Conservation (phyloP, 805 yeast genomes). For the Vanderwaltozyma tropicalis region DNA sequence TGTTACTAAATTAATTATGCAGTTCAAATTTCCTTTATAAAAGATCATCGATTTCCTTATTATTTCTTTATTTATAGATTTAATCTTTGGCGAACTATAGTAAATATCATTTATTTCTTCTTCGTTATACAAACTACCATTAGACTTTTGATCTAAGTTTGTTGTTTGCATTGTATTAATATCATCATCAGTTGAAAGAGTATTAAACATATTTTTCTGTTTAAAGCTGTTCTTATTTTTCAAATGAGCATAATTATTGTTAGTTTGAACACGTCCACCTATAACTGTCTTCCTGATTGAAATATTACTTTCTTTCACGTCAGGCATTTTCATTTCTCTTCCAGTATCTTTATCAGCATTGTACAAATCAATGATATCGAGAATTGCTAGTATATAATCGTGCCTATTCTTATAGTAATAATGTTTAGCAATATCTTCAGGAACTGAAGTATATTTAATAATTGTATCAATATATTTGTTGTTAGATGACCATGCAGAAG, state of each 20-base stretch:
- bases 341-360: constrained; percentile 1
- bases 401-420: constrained; percentile 25
- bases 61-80: constrained; percentile 31
- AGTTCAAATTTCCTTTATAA: constrained; percentile 33
- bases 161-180: not conserved
- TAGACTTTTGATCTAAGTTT: not conserved
- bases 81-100: constrained; percentile 28
- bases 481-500: constrained; percentile 10
- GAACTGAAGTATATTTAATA: constrained; percentile 12
- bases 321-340: not conserved
- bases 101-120: constrained; percentile 16
- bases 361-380: constrained; percentile 26
- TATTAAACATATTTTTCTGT: not conserved
- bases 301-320: constrained; percentile 3
- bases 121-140: not conserved
- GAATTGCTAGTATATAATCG: constrained; percentile 27
- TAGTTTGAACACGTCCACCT: constrained; percentile 31
- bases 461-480: constrained; percentile 16
- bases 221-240: not conserved
- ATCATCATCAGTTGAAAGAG: not conserved
- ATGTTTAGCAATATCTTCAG: constrained; percentile 10
- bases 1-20: not conserved
- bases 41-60: constrained; percentile 32
- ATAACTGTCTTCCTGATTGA: constrained; percentile 1
- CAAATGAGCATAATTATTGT: constrained; percentile 14